Base-by-base conservation (phyloP, 305 asterid species). In the Solanum hybrid region DNA sequence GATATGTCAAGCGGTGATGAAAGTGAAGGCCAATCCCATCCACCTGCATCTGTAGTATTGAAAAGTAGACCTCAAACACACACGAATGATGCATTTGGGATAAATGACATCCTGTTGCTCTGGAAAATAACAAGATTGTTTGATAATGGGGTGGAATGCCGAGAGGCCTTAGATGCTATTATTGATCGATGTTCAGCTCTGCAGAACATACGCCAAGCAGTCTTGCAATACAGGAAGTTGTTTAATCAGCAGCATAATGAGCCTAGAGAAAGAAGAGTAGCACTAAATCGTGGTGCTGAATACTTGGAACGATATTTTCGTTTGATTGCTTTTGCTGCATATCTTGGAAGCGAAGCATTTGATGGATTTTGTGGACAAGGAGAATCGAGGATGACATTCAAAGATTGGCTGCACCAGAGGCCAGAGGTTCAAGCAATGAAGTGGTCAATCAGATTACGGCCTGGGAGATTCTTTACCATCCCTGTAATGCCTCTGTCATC, bases 181-280 rank as follows among this genome's bases (percentile, higher is more conserved):
- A 96, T 97, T 90, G 98, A 97, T 92, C 94, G 98, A 92, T 97
- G 99, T 92, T 96, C 99, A 56, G 96, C 97, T 88, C 93, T 97
- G 94, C 99, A 97, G 95, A 97, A 97, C 89, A 95, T 97, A 89
- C 98, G 99, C 89, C 99, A 95, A 93, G 99, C 99, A 88, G 99
- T 97, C 87, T 92, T 97, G 94, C 98, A 95, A 91, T 97, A 97
- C 93, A 95, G 98, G 90, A 94, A 95, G 92, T 91, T 95, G 88
- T 95, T 95, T 91, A 96, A 97, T 93, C 98, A 94, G 94, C 99
- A 97, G 94, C 96, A 94, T 90, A 94, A 93, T 92, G 99, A 97
- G 93, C 99, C 98, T 91, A 95, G 99, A 92, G 99, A 97, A 93
- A 95, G 99, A 91, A 94, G 97, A 89, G 99, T 96, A 85, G 99